A percentile compares a stretch with the other conserved stretches of the same genome.
phyloP scores from a whole-genome alignment of 2,329 filamentous ascomycete species.

The Fusarium burgessii region DNA sequence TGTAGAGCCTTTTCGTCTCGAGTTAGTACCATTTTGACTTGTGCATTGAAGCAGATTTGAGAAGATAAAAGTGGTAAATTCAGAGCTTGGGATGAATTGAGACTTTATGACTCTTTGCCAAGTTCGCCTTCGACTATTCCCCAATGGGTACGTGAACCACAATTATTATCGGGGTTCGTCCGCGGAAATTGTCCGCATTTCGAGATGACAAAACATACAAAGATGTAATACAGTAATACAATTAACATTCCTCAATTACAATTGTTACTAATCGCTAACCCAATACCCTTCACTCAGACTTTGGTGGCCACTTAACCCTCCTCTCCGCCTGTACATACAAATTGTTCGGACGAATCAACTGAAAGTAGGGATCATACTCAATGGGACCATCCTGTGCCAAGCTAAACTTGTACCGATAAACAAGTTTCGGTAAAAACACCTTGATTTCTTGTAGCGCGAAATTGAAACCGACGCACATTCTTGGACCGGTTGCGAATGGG shows the following conservation, averaged over 20 bases:
- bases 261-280: no score
- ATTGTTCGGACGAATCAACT: slow-evolving; percentile 67
- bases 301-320: slow-evolving; percentile 18
- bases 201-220: no score
- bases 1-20: slow-evolving; percentile 1
- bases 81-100: no score
- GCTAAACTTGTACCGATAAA: slow-evolving; percentile 68
- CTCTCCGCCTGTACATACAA: slow-evolving; percentile 63
- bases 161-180: no score
- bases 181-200: no score
- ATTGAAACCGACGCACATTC: slow-evolving; percentile 74
- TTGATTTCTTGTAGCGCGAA: slow-evolving; percentile 72
- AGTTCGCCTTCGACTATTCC: no score
- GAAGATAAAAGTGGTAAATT: no score
- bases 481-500: slow-evolving; percentile 68
- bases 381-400: slow-evolving; percentile 61
- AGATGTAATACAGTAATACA: no score
- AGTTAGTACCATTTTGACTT: background rate
- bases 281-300: background rate
- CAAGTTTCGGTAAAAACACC: slow-evolving; percentile 67
- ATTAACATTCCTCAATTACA: no score
- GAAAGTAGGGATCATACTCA: slow-evolving; percentile 70
- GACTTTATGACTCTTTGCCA: no score
- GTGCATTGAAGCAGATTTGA: no score
- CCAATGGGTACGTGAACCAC: no score